A percentile compares a stretch with the other conserved stretches of the same genome.
These are phyloP conservation scores for Ilyonectria sp. DNA, from an alignment of 2,329 filamentous ascomycete species.

Conservation along the genomic window DNA sequence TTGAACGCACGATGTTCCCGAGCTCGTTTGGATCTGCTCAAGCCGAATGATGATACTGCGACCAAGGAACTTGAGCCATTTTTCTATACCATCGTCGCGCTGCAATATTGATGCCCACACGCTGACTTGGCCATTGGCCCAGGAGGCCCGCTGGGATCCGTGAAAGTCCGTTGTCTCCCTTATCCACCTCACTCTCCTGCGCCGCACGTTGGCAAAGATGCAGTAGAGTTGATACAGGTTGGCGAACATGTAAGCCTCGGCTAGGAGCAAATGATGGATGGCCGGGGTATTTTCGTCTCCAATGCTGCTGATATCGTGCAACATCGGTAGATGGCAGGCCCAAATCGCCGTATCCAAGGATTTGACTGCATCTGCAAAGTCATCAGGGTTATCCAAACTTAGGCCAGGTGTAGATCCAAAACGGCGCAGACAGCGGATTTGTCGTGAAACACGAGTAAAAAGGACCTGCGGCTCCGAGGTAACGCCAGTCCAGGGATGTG, in stretches of 20 bases:
- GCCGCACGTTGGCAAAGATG: constrained; percentile 2
- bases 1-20: constrained; percentile 7
- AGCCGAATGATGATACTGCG: constrained; percentile 10
- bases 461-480: background rate
- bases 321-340: background rate
- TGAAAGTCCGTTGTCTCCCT: background rate
- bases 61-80: constrained; percentile 8
- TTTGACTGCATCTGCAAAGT: background rate
- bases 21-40: constrained; percentile 5
- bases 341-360: constrained; percentile 4
- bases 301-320: constrained; percentile 4
- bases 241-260: constrained; percentile 15
- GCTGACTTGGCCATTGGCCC: background rate
- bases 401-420: background rate
- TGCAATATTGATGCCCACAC: constrained; percentile 3
- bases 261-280: constrained; percentile 13
- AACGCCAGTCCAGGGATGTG: constrained; percentile 14
- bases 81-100: background rate
- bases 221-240: constrained; percentile 11
- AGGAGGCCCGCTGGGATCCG: background rate
- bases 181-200: background rate
- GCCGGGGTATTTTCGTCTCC: constrained; percentile 17
- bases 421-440: background rate
- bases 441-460: constrained; percentile 5
- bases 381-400: background rate